These are phyloP conservation scores for Glebionis coronaria DNA, from an alignment of 129 eudicot genomes.

Conservation along the genomic window DNA sequence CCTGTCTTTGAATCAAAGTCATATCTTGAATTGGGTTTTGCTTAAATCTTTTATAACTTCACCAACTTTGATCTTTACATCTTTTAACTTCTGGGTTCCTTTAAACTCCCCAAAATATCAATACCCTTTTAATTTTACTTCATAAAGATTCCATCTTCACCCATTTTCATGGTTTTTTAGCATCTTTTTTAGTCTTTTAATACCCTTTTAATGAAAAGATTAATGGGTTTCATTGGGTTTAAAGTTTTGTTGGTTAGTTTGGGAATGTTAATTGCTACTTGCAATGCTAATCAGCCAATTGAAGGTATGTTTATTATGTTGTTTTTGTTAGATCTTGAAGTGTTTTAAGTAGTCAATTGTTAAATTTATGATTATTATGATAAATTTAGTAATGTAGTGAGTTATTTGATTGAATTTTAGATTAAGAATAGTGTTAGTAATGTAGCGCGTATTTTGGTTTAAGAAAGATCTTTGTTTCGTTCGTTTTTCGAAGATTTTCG, in stretches of 20 bases:
- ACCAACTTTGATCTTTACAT: constrained; percentile 32
- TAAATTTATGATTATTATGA: constrained; percentile 2
- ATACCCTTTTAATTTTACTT: constrained; percentile 16
- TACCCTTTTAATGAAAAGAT: too few relatives aligned
- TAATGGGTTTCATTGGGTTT: constrained; percentile 7
- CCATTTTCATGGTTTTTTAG: background rate
- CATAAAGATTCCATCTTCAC: constrained; percentile 12
- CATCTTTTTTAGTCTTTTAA: constrained; percentile 14
- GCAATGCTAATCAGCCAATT: constrained; percentile 33
- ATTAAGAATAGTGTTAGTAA: too few relatives aligned
- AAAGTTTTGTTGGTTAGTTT: constrained; percentile 19
- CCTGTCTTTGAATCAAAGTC: constrained; percentile 41
- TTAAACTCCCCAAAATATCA: constrained; percentile 10
- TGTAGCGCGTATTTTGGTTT: too few relatives aligned
- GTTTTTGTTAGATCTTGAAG: constrained; percentile 28
- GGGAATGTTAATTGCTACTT: constrained; percentile 27
- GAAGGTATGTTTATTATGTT: constrained; percentile 24
- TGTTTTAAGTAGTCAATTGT: background rate
- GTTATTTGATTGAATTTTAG: too few relatives aligned
- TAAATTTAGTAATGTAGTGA: too few relatives aligned
- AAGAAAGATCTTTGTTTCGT: too few relatives aligned
- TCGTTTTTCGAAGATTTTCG: too few relatives aligned
- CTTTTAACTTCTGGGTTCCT: constrained; percentile 24
- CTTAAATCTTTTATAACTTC: constrained; percentile 34
- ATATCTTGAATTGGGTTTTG: constrained; percentile 28